These are phyloP conservation scores for Skeletonema tropicum DNA, from an alignment of 108 stramenopile species.

Conservation along the genomic window DNA sequence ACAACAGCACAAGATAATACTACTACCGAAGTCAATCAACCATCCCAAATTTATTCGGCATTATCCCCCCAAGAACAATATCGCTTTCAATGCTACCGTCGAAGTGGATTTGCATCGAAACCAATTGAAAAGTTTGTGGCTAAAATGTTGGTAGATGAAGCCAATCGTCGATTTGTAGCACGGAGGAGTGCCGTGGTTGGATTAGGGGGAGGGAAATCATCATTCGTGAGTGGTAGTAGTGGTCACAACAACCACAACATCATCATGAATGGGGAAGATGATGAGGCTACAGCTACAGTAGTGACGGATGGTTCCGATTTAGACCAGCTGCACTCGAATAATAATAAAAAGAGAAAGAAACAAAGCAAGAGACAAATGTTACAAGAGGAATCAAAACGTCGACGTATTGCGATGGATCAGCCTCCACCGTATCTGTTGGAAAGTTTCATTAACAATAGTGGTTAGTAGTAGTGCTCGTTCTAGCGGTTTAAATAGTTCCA, in stretches of 20 bases:
- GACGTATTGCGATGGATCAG: slow-evolving; percentile 44
- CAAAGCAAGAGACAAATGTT: slow-evolving; percentile 37
- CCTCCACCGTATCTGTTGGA: slow-evolving; percentile 23
- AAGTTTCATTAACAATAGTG: not conserved
- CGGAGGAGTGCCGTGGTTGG: slow-evolving; percentile 30
- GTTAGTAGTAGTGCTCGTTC: not conserved
- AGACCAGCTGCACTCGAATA: not conserved
- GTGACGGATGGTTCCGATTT: slow-evolving; percentile 20
- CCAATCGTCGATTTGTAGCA: slow-evolving; percentile 15
- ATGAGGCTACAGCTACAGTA: not conserved
- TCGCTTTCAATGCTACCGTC: slow-evolving; percentile 52
- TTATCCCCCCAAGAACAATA: slow-evolving; percentile 37
- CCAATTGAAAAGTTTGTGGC: slow-evolving; percentile 48
- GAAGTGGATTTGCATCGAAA: slow-evolving; percentile 43
- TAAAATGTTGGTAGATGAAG: slow-evolving; percentile 34
- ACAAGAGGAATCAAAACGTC: slow-evolving; percentile 44
- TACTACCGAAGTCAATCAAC: not conserved
- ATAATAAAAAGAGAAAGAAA: slow-evolving; percentile 25
- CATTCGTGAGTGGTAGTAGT: not conserved
- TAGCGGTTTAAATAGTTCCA: not conserved
- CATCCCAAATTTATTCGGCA: slow-evolving; percentile 27
- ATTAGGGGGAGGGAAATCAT: slow-evolving; percentile 11
- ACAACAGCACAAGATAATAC: not conserved
- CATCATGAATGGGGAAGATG: not conserved
- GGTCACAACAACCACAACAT: no score